Conservation (phyloP, 78 protist species). For the Dictyostelium capitatum region DNA sequence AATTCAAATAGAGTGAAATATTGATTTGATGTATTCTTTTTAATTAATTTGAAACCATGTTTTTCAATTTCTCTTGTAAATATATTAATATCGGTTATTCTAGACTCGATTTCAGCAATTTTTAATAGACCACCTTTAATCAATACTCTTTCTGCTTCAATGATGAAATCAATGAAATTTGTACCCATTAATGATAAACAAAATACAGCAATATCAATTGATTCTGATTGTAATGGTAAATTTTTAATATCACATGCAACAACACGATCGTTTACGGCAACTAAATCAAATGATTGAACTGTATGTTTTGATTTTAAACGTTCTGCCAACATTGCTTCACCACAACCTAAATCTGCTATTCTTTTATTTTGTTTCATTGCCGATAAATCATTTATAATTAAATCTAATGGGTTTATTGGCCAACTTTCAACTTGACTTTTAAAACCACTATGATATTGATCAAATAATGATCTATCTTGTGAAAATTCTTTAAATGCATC, state of each 20-base stretch:
- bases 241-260: constrained; percentile 89
- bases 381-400: constrained; percentile 45
- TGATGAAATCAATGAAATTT: constrained; percentile 84
- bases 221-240: constrained; percentile 81
- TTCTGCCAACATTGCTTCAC: constrained; percentile 90
- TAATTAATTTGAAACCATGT: constrained; percentile 60
- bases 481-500: constrained; percentile 66
- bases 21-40: constrained; percentile 18
- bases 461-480: constrained; percentile 77
- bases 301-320: background rate
- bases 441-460: constrained; percentile 89
- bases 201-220: constrained; percentile 88
- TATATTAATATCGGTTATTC: constrained; percentile 14
- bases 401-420: constrained; percentile 91
- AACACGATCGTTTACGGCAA: constrained; percentile 86
- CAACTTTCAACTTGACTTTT: constrained; percentile 85
- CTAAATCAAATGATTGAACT: constrained; percentile 92
- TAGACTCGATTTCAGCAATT: constrained; percentile 87
- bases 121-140: constrained; percentile 76
- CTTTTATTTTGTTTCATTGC: constrained; percentile 3
- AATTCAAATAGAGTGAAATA: constrained; percentile 44
- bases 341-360: constrained; percentile 96
- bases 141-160: constrained; percentile 88
- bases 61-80: constrained; percentile 64
- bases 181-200: constrained; percentile 94